Conservation (phyloP, 371 early-diverging fungal species). For the Rhizopus arrhizus region DNA sequence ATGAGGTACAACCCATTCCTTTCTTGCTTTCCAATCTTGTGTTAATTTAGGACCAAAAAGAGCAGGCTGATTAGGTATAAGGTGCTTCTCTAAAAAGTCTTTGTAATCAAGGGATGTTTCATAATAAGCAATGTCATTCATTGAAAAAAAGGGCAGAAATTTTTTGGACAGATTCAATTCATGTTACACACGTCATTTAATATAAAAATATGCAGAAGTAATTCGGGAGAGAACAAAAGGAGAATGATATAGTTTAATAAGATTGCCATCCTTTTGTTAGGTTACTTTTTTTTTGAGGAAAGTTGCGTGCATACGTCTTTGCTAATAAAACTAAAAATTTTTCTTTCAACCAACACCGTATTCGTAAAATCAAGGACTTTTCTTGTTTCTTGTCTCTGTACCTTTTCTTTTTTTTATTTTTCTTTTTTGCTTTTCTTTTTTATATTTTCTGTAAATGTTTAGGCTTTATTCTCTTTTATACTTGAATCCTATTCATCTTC, state of each 20-base stretch:
- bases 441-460: slow-evolving; percentile 9
- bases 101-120: slow-evolving; percentile 46
- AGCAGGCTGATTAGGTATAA: slow-evolving; percentile 64
- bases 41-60: slow-evolving; percentile 63
- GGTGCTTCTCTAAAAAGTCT: slow-evolving; percentile 55
- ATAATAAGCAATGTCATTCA: slow-evolving; percentile 40
- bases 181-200: neutral
- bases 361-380: neutral
- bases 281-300: neutral
- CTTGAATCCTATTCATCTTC: slow-evolving; percentile 15
- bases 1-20: slow-evolving; percentile 57
- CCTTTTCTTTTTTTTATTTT: slow-evolving; percentile 12
- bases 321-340: too few relatives aligned
- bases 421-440: slow-evolving; percentile 2
- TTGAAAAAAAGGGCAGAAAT: slow-evolving; percentile 1
- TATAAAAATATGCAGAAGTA: neutral
- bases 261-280: neutral
- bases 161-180: neutral
- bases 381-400: neutral
- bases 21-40: slow-evolving; percentile 59
- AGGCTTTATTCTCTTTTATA: slow-evolving; percentile 25
- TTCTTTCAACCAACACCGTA: too few relatives aligned
- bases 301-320: too few relatives aligned
- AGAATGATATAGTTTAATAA: too few relatives aligned
- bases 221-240: too few relatives aligned